A percentile compares a stretch with the other conserved stretches of the same genome.
phyloP scores from a whole-genome alignment of 1,284 basidiomycete genomes.

The Puccinia brachypodii region DNA sequence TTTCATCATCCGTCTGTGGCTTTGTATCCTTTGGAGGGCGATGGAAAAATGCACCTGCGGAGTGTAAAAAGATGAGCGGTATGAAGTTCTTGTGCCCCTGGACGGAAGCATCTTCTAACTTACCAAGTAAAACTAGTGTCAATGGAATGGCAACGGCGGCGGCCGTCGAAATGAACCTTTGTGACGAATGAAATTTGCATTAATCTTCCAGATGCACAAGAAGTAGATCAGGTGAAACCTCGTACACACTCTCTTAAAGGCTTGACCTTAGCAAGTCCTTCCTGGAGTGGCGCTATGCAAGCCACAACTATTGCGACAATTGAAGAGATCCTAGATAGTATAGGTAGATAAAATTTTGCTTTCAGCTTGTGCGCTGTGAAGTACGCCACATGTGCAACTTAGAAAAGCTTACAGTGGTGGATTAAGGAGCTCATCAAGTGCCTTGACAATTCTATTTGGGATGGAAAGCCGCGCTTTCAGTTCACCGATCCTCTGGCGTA shows the following conservation, averaged over 20 bases:
- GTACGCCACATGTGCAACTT: not conserved
- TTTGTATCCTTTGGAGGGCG: not conserved
- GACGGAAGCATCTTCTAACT: conserved; percentile 51
- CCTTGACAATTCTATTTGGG: conserved; percentile 39
- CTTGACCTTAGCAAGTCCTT: conserved; percentile 55
- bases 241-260: conserved; percentile 56
- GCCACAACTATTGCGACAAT: conserved; percentile 58
- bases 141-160: conserved; percentile 59
- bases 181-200: not conserved
- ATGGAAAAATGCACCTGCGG: conserved; percentile 37
- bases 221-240: not conserved
- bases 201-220: not conserved
- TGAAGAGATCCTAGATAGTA: conserved; percentile 58
- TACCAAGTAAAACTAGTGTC: conserved; percentile 59
- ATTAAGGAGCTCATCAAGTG: conserved; percentile 52
- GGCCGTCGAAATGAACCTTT: conserved; percentile 58
- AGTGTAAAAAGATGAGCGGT: not conserved
- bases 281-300: conserved; percentile 58
- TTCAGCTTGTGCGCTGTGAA: not conserved
- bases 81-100: not conserved
- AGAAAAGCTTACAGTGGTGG: conserved; percentile 39
- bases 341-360: conserved; percentile 48
- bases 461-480: not conserved
- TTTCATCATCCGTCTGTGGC: not conserved
- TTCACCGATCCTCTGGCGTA: not conserved